phyloP scores from a whole-genome alignment of 129 eudicot species.

The Chrysanthemum makinoi region DNA sequence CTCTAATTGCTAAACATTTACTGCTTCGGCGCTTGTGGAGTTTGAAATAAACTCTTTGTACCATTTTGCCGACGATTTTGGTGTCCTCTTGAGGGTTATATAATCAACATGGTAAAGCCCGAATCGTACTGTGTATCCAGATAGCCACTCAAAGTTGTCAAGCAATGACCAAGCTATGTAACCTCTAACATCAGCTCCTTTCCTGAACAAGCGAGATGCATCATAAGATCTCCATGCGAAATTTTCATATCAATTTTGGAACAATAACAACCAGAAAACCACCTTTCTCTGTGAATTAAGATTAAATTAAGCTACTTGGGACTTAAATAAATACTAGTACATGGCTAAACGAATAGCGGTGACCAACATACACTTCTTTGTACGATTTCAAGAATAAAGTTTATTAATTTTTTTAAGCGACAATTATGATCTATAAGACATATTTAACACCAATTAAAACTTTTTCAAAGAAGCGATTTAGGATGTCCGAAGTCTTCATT shows the following conservation, averaged over 20 bases:
- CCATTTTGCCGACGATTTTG: slow-evolving; percentile 61
- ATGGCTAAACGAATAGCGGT: too few species aligned
- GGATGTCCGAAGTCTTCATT: too few species aligned
- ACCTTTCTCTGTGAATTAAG: too few species aligned
- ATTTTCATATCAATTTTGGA: background rate
- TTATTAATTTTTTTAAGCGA: too few species aligned
- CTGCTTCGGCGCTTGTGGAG: slow-evolving; percentile 13
- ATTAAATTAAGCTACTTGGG: too few species aligned
- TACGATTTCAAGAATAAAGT: too few species aligned
- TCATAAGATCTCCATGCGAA: background rate
- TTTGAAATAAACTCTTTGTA: slow-evolving; percentile 46
- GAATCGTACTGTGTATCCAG: slow-evolving; percentile 54
- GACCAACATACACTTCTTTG: too few species aligned
- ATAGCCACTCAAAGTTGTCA: slow-evolving; percentile 68
- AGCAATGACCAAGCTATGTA: slow-evolving; percentile 69
- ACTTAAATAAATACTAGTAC: too few species aligned
- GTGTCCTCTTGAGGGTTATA: slow-evolving; percentile 47
- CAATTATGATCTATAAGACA: too few species aligned
- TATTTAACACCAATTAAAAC: too few species aligned
- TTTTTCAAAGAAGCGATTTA: too few species aligned
- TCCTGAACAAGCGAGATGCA: slow-evolving; percentile 32
- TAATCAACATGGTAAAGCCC: slow-evolving; percentile 63
- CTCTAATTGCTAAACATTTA: background rate
- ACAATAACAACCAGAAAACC: background rate
- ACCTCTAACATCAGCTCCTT: slow-evolving; percentile 80